Base-by-base conservation (phyloP, 1,284 basidiomycete genomes). In the Erythrobasidium hasegawianum region DNA sequence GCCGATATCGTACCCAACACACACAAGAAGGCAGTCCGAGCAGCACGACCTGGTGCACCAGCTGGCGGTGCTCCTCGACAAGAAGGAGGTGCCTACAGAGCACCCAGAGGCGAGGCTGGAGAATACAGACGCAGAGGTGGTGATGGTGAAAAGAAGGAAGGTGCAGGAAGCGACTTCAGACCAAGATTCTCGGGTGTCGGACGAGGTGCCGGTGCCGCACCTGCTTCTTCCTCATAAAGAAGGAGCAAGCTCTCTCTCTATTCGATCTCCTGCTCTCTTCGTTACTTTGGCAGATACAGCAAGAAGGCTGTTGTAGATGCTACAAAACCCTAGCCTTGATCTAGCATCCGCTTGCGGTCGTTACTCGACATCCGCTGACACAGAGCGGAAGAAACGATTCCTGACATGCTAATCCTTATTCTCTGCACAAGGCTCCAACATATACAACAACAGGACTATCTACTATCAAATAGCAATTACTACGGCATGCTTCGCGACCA, bases 1-100 rank as follows among this genome's bases (percentile, higher is more conserved):
- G 40, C 60, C 39, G 72, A 75, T 81, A 96, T 97, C 76, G 93
- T 97, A 68, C 93, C 93, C 71, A 81, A 89, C 69, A 97, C 93
- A 72, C 90, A 94, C 85, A 94, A 94, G 84, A 95, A 92, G 83
- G 88, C 89, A 69, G 87, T 78, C 78, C 73, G 90, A 85, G 79
- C 85, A 83, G 70, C 83, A 82, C 74, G 87, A 85, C 73, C 74
- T n/a, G 71, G 76, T 69, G 74, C 77, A 67, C 88, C 87, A 45
- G 87, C 88, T 70, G 83, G 87, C 71, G 82, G 71, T 55, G 70
- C 71, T 50, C 64, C 62, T 62, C 66, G 58, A 40, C 24, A 82
- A 57, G 43, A 47, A 24, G 43, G 43, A n/a, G 89, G 88, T 76
- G 85, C 87, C 38, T 90, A 92, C 83, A 88, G 90, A 72, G 82